Evolutionary conservation across 1,284 basidiomycete species (phyloP).

Genomic region (Boletus smithii): DNA sequence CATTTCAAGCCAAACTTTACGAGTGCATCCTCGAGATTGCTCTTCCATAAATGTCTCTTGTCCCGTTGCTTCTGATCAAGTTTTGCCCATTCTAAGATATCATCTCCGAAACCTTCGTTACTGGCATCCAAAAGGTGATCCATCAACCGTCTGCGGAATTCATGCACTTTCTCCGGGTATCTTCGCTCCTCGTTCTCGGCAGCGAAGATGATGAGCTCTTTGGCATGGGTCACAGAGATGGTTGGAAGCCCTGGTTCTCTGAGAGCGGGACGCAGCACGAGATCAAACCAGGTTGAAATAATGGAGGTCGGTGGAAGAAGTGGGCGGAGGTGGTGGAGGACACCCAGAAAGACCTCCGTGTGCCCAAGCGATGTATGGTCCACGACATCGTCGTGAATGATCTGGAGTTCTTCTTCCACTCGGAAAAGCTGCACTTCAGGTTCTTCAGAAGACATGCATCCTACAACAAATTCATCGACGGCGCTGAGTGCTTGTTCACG

Average conservation of each 20-base stretch:
- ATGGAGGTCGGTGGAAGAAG: slow-evolving; percentile 61
- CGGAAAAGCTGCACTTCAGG: slow-evolving; percentile 43
- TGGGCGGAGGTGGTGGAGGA: slow-evolving; percentile 59
- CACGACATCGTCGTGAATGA: slow-evolving; percentile 57
- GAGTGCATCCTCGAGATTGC: slow-evolving; percentile 70
- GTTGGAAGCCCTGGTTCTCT: slow-evolving; percentile 66
- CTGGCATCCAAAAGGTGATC: slow-evolving; percentile 71
- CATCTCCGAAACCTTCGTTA: slow-evolving; percentile 67
- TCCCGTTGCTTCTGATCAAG: slow-evolving; percentile 59
- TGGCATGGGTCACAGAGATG: slow-evolving; percentile 58
- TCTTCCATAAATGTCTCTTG: slow-evolving; percentile 63
- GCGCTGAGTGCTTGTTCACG: slow-evolving; percentile 45
- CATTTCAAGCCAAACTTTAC: slow-evolving; percentile 57
- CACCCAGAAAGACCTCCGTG: slow-evolving; percentile 60
- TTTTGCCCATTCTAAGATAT: slow-evolving; percentile 69
- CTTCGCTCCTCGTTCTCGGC: slow-evolving; percentile 48
- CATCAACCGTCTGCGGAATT: slow-evolving; percentile 64
- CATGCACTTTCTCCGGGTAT: slow-evolving; percentile 50
- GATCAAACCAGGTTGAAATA: slow-evolving; percentile 75
- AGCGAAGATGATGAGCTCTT: slow-evolving; percentile 63
- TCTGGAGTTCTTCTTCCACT: slow-evolving; percentile 65
- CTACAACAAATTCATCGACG: slow-evolving; percentile 53
- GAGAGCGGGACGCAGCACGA: slow-evolving; percentile 69
- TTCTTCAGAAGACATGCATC: slow-evolving; percentile 46
- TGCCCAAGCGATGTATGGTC: slow-evolving; percentile 61